Evolutionary conservation across 2,329 filamentous ascomycete species (phyloP), one percentile per base, ranked within the genome.

Genomic region (Zymoseptoria brevis): DNA sequence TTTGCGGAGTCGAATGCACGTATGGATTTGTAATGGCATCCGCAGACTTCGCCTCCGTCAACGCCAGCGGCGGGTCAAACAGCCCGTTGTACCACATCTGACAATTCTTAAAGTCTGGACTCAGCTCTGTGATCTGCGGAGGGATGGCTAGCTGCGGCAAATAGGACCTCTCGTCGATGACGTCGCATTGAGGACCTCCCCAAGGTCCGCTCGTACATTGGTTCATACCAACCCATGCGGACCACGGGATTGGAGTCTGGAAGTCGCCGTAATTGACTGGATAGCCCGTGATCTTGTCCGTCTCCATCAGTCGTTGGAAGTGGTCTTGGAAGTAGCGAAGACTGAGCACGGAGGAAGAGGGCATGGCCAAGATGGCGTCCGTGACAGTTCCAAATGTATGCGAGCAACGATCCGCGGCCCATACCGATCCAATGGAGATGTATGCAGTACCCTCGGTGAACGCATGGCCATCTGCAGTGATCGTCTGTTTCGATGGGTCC

Each of bases 391-490:
- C 68, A 19, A 56, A 57, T 1, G 62, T 64, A 5, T 54, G 57
- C 3, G 60, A 62, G 58, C 69, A 70, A 45, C 68, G 59, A 30
- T 71, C 61, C 9, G 60, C 60, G 2, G 69, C 68, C 30, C 62
- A 71, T 13, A 71, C 66, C 3, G 52, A 64, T 3, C 62, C 60
- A 41, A 70, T 69, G 8, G 66, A 67, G 26, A 71, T 69, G 53
- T 71, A 71, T 3, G 69, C 68, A 8, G 66, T 70, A 8, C 64
- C 68, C 4, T 60, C 66, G 0, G 67, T 69, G 50, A 71, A 70
- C 2, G 68, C 68, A 24, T 69, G 66, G 7, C 62, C 61, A 53
- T 65, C 65, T 0, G 63, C 59, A 4, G 64, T 59, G 16, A 61
- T 64, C 1, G 60, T 67, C n/a, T 54, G 53, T n/a, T 57, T 56